Percentiles rank a stretch among this genome's conserved stretches.
Conservation (phyloP, 179 eudicot species). For the Heliamphora ciliata region DNA sequence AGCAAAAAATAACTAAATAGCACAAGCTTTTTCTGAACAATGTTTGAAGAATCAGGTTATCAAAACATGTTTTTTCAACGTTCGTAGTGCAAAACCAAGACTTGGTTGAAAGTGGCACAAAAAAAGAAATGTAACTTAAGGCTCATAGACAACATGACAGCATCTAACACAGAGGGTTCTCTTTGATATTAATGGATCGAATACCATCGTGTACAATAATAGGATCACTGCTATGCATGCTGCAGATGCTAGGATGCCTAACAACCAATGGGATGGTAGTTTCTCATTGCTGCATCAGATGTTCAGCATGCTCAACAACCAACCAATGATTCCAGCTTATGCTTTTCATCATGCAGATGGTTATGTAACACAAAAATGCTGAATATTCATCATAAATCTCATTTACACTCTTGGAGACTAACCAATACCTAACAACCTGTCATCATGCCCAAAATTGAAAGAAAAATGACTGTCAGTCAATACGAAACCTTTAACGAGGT, state of each 20-base stretch:
- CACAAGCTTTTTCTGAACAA: slow-evolving; percentile 4
- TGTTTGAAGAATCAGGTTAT: not conserved
- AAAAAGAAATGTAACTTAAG: not conserved
- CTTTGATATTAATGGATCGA: not conserved
- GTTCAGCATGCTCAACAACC: not conserved
- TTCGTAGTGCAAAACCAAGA: not conserved
- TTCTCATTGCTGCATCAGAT: not conserved
- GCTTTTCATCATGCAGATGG: not conserved
- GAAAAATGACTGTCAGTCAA: not conserved
- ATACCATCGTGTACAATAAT: not conserved
- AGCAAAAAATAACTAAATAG: too few species aligned
- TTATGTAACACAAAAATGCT: not conserved
- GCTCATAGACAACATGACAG: not conserved
- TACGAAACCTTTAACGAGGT: not conserved
- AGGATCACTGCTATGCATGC: not conserved
- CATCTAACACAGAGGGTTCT: not conserved
- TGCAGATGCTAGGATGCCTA: too few species aligned
- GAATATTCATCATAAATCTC: not conserved
- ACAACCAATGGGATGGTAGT: not conserved
- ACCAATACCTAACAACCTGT: not conserved
- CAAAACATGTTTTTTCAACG: not conserved
- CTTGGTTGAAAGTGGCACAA: not conserved
- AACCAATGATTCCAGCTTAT: not conserved
- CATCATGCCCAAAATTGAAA: not conserved
- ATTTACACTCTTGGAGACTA: not conserved